Conservation (phyloP, 768 basidiomycete species). For the Leccinum uliginosum region DNA sequence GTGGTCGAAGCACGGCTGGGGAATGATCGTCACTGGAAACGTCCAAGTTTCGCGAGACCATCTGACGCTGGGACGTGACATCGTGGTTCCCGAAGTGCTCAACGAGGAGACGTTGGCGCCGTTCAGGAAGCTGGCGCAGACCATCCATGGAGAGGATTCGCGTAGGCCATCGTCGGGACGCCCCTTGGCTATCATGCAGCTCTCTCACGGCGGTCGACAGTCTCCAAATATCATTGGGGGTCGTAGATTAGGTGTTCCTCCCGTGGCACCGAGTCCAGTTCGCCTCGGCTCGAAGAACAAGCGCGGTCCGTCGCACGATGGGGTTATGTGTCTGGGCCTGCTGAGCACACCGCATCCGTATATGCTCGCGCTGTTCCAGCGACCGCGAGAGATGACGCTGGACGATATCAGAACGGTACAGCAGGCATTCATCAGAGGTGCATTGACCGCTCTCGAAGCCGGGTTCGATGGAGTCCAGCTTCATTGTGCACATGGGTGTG, state of each 20-base stretch:
- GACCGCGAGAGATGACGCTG: constrained; percentile 54
- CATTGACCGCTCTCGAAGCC: constrained; percentile 54
- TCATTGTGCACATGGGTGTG: constrained; percentile 84
- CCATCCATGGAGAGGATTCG: constrained; percentile 40
- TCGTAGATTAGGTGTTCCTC: constrained; percentile 52
- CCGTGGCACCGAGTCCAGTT: constrained; percentile 70
- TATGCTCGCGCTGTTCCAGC: constrained; percentile 53
- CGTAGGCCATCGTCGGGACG: constrained; percentile 4
- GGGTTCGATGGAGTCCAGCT: constrained; percentile 88
- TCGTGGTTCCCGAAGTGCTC: constrained; percentile 49
- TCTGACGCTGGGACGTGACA: constrained; percentile 67
- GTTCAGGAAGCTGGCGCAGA: constrained; percentile 46
- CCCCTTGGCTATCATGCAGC: constrained; percentile 68
- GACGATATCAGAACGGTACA: constrained; percentile 61
- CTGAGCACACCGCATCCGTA: constrained; percentile 18
- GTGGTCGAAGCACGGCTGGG: constrained; percentile 80
- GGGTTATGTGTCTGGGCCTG: not conserved
- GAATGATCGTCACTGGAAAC: constrained; percentile 86
- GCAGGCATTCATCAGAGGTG: constrained; percentile 61
- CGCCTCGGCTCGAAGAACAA: constrained; percentile 37
- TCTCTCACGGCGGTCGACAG: constrained; percentile 82
- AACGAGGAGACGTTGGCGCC: constrained; percentile 42
- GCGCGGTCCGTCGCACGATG: constrained; percentile 4
- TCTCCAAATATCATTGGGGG: constrained; percentile 71
- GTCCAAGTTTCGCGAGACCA: constrained; percentile 64